Evolutionary conservation across 2,329 filamentous ascomycete species (phyloP), one percentile per base, ranked within the genome.

Genomic region (Fusarium longipes): DNA sequence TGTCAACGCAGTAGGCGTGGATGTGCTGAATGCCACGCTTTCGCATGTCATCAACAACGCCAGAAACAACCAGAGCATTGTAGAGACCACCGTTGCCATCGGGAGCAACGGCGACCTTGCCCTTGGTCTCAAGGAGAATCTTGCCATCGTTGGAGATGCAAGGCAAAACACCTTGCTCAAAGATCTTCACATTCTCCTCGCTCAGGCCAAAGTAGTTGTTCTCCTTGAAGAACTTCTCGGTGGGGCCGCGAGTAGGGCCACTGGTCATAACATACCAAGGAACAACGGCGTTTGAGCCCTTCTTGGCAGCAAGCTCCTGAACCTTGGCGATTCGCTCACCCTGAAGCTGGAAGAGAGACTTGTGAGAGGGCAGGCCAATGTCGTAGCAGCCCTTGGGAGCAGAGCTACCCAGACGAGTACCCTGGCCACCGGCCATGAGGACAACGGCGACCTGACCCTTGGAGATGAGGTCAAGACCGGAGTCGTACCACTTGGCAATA

Each of bases 201-300:
- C 90, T 86, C 62, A 99, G 82, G 8, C 96, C 96, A 78, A 99
- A 99, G 84, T 93, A 98, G 58, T 88, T 87, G 83, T 98, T 86
- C 80, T 97, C 86, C 77, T 91, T 82, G 80, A 99, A 98, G 84
- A 96, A 99, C 65, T 91, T 84, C 83, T 97, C 92, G n/a, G 96
- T 99, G 38, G 94, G 93, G 64, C 88, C 89, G 70, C 94, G 88
- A 9, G 96, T 99, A 43, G 96, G 96, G 6, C 96, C 96, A 75
- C 93, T 97, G 74, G 96, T 99, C 96, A 99, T 99, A 80, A 99
- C 93, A 82, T 99, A 99, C 96, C 96, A 99, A 14, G 96, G 96
- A 39, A 98, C 89, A 30, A 91, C 84, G 40, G 88, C 88, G 47
- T 82, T 83, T 63, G 81, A 68, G 17, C 69, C 70, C 77, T 90